Base-by-base conservation (phyloP, 73 alveolate species). In the Paraurostyla sp. region DNA sequence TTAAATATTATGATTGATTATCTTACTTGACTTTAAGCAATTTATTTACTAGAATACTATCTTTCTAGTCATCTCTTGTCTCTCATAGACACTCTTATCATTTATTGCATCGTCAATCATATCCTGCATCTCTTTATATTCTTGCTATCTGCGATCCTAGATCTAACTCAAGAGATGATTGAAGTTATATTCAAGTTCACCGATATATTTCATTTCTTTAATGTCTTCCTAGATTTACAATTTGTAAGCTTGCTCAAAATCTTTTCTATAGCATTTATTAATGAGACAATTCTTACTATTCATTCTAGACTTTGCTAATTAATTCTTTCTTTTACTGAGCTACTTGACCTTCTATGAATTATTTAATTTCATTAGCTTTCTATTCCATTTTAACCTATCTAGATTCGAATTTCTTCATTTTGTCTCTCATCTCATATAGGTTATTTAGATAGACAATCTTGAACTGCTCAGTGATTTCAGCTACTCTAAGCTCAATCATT, bases 111-210 rank as follows among this genome's bases (percentile, higher is more conserved):
- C 4, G 4, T 46, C 71, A 29, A 75, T 75, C 29, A 22, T 3
- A 16, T 3, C 11, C 23, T 29, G 22, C 52, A 43, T 32, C 18
- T 75, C 59, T 32, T 9, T 22, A 52, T 18, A 46, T 40, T 75
- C 73, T 43, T 4, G 7, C 40, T 46, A 33, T 27, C 87, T 40
- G 1, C 46, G n/a, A 20, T 15, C 25, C 50, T 46, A 15, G 4
- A 75, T 75, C 18, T 7, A 33, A 33, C 38, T 23, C 49, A 75
- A 35, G 56, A 75, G 9, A 52, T 75, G 41, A 38, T 75, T 71
- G 50, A 75, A 75, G 50, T 75, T 75, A 52, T 75, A 75, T 36
- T 75, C 87, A 18, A 75, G 29, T 36, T 75, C 87, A 20, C 87
- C 87, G 6, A 75, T 75, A 51, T 75, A 46, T 52, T 75, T 75